A percentile compares a stretch with the other conserved stretches of the same genome.
Evolutionary conservation across 441 rosid genomes (phyloP).

Genomic region (Jatropha podagrica): DNA sequence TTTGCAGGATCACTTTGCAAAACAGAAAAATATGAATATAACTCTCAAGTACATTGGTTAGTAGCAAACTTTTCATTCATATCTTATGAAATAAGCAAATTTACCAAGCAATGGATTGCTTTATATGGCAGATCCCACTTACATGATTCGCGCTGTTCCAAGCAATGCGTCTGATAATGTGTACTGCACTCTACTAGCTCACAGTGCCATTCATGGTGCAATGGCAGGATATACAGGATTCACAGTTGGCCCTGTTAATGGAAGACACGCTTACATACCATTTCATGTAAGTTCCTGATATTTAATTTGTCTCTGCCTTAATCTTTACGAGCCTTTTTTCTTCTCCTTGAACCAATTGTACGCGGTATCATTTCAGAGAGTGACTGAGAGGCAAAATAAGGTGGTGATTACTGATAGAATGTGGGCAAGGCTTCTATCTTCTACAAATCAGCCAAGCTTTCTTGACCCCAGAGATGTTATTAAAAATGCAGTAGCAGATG

Average conservation of each 20-base stretch:
- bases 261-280: slow-evolving; percentile 78
- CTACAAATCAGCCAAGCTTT: slow-evolving; percentile 76
- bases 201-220: slow-evolving; percentile 83
- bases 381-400: slow-evolving; percentile 57
- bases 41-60: slow-evolving; percentile 76
- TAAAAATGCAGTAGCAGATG: slow-evolving; percentile 21
- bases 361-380: slow-evolving; percentile 37
- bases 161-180: slow-evolving; percentile 82
- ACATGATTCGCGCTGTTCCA: slow-evolving; percentile 78
- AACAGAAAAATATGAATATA: slow-evolving; percentile 45
- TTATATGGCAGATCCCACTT: slow-evolving; percentile 62
- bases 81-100: not conserved
- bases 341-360: not conserved
- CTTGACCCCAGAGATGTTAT: slow-evolving; percentile 34
- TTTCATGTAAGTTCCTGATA: slow-evolving; percentile 49
- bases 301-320: not conserved
- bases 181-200: slow-evolving; percentile 77
- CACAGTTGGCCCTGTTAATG: slow-evolving; percentile 75
- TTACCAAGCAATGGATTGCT: slow-evolving; percentile 2
- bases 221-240: slow-evolving; percentile 92
- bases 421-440: slow-evolving; percentile 85
- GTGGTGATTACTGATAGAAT: slow-evolving; percentile 79
- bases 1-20: slow-evolving; percentile 62
- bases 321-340: not conserved
- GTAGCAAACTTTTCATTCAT: slow-evolving; percentile 2